Evolutionary conservation across 208 protist species (phyloP), one percentile per base, ranked within the genome.

Genomic region (Leishmania gerbilli): DNA sequence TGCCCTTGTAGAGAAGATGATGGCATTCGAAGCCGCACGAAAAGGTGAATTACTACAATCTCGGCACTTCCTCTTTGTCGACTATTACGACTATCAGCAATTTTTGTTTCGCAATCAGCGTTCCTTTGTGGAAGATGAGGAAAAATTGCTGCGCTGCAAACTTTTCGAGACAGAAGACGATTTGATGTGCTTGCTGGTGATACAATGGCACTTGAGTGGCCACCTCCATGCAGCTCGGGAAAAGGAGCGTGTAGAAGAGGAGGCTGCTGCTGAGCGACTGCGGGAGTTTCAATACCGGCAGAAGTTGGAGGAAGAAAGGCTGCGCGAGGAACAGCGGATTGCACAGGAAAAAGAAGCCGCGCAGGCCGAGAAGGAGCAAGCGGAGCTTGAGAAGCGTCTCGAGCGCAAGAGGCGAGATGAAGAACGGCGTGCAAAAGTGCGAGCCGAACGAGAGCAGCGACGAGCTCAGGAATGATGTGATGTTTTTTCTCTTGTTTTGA

Each of bases 1-100:
- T n/a, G 60, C 84, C 27, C 74, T 82, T 3, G 79, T 94, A 40
- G 77, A 79, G 11, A 81, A 80, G 62, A 9, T 94, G 19, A 92
- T 93, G 90, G 82, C 77, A 47, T 87, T 81, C 53, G 76, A 91
- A 37, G 74, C 84, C 3, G 55, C 79, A 9, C 74, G 83, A 13
- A 37, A 72, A 15, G 42, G 60, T 7, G 74, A 69, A 9, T 62
- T 79, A 34, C 86, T 82, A 40, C 87, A 78, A 1, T 82, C 79
- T 3, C 72, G 88, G 6, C 91, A 96, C 76, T 79, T 86, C 62
- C 78, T 96, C 9, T 93, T 84, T 68, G 80, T 89, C 19, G 88
- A 97, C 69, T 96, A 94, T 83, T 84, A 89, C 74, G 83, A 89
- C 19, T 87, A 91, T 65, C 91, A 95, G 71, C 85, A 88, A 37